These are phyloP conservation scores for Peniophora sp. DNA, from an alignment of 1,284 basidiomycete genomes.

Conservation along the genomic window DNA sequence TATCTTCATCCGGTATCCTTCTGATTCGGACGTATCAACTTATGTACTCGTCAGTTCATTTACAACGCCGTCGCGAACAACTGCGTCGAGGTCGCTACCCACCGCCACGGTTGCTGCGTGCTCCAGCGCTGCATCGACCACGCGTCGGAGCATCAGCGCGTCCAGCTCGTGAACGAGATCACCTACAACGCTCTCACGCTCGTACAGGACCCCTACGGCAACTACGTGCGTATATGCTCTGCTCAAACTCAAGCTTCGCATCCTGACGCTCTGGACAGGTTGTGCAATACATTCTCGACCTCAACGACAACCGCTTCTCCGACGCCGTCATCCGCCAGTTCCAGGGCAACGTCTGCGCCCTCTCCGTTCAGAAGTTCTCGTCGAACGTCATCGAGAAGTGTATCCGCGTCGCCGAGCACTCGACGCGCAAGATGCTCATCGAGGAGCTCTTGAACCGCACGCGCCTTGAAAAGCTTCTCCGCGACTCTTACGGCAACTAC, in stretches of 20 bases:
- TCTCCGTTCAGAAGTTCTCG: constrained; percentile 98
- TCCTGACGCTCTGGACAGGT: constrained; percentile 38
- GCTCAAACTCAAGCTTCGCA: not conserved
- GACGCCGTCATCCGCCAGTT: constrained; percentile 98
- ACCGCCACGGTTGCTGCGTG: constrained; percentile 98
- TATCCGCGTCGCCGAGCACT: constrained; percentile 94
- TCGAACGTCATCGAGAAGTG: constrained; percentile 97
- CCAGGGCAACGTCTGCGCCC: constrained; percentile 92
- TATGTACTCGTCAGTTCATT: constrained; percentile 67
- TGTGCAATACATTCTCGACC: constrained; percentile 94
- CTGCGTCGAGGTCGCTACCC: constrained; percentile 98
- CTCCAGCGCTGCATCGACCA: constrained; percentile 98
- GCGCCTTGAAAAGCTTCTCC: constrained; percentile 89
- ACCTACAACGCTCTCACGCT: constrained; percentile 97
- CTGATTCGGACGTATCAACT: constrained; percentile 4
- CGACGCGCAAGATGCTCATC: constrained; percentile 89
- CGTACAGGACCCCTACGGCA: constrained; percentile 98
- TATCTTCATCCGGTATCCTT: constrained; percentile 20
- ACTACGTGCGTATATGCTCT: constrained; percentile 61
- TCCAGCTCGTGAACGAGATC: constrained; percentile 98
- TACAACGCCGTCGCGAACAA: constrained; percentile 99
- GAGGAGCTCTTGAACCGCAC: constrained; percentile 94
- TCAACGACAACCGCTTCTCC: constrained; percentile 97
- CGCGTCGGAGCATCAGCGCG: constrained; percentile 90
- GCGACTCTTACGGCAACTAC: constrained; percentile 94